Conservation (phyloP, 2,329 filamentous ascomycete species). For the Neonectria hederae region DNA sequence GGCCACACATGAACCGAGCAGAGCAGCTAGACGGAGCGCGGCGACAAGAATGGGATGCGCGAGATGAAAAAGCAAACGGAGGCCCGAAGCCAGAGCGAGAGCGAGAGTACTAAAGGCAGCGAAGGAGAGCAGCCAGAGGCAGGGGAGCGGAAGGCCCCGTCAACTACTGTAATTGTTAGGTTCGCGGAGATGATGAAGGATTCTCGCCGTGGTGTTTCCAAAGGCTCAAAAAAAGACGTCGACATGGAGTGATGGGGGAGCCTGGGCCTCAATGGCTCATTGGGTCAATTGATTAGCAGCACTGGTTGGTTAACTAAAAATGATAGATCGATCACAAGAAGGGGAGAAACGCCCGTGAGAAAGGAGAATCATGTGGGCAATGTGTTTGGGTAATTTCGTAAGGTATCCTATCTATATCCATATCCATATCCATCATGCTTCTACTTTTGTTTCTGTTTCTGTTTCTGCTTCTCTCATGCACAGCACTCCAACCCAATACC, state of each 20-base stretch:
- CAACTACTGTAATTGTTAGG: not conserved
- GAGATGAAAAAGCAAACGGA: slow-evolving; percentile 11
- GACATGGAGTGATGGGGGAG: not conserved
- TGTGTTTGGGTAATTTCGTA: not conserved
- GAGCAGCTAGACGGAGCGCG: not conserved
- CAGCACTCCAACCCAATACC: not conserved
- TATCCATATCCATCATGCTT: no score
- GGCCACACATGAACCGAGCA: slow-evolving; percentile 19
- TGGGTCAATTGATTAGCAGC: slow-evolving; percentile 16
- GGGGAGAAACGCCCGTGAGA: not conserved
- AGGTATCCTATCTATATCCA: no score
- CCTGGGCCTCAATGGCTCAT: slow-evolving; percentile 2
- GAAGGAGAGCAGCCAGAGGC: not conserved
- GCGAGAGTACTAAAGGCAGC: not conserved
- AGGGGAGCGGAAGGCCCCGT: not conserved
- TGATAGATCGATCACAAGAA: not conserved
- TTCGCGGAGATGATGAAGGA: not conserved
- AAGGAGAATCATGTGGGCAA: no score
- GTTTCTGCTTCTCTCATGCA: not conserved
- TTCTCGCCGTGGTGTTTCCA: not conserved
- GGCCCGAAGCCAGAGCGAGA: not conserved
- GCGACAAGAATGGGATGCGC: not conserved
- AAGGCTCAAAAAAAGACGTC: not conserved
- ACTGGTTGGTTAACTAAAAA: not conserved
- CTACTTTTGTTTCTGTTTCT: not conserved